These are phyloP conservation scores for Chytridium lagenaria DNA, from an alignment of 371 early-diverging fungal genomes.

Conservation along the genomic window DNA sequence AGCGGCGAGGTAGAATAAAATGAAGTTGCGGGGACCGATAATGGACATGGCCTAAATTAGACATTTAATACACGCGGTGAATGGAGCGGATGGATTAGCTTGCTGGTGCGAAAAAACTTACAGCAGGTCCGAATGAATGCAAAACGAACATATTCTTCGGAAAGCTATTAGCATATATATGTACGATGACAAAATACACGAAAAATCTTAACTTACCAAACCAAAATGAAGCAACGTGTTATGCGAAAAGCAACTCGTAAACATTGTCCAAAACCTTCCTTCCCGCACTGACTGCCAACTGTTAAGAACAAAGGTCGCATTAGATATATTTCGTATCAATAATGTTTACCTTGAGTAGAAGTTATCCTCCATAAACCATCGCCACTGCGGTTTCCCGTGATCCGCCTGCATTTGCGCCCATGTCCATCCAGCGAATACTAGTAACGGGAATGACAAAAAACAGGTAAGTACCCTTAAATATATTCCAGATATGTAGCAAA, in stretches of 20 bases:
- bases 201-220: neutral
- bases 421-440: slow-evolving; percentile 45
- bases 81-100: neutral
- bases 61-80: neutral
- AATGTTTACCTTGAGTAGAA: slow-evolving; percentile 32
- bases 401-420: slow-evolving; percentile 28
- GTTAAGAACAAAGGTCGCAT: slow-evolving; percentile 2
- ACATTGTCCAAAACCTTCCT: slow-evolving; percentile 46
- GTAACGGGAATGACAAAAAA: neutral
- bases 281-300: slow-evolving; percentile 34
- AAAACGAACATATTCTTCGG: slow-evolving; percentile 61
- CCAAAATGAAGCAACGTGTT: slow-evolving; percentile 40
- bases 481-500: no score
- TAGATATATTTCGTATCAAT: neutral
- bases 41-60: slow-evolving; percentile 35
- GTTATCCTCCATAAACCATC: slow-evolving; percentile 40
- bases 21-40: slow-evolving; percentile 51
- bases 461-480: neutral
- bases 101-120: slow-evolving; percentile 35
- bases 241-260: slow-evolving; percentile 47
- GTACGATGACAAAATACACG: neutral
- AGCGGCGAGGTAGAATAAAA: slow-evolving; percentile 51
- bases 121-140: slow-evolving; percentile 54
- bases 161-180: neutral
- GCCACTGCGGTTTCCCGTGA: slow-evolving; percentile 19